Evolutionary conservation across 257 asterid genomes (phyloP), one percentile per base, ranked within the genome.

Genomic region (Asclepias syriaca): DNA sequence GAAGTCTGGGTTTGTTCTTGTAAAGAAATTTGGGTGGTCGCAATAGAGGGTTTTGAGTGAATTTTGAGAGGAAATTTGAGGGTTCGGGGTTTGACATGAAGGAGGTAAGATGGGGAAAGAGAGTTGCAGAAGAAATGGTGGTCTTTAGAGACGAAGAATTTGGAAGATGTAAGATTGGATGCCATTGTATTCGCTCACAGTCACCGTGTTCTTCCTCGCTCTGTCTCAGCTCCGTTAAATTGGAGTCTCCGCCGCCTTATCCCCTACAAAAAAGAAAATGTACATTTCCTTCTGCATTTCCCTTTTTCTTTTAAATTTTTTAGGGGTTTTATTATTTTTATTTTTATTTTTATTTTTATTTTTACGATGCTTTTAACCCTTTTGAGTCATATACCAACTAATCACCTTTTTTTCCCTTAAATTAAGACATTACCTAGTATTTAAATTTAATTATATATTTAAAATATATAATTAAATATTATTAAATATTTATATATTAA

Each of bases 121-220:
- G 83, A 77, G 78, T 39, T 80, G 88, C 79, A 79, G 84, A 85
- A 82, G 77, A 74, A 79, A 70, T 71, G 83, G 72, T 84, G 70
- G 56, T 84, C 89, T 39, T 14, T 70, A 50, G 64, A 73, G 13
- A 86, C 75, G 46, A 81, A 81, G 69, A 84, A 77, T 3, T 82
- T 83, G 0, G 83, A 75, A 66, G 90, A 78, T 34, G 77, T 59
- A 67, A 84, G 84, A 74, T 68, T 82, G 78, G 71, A 80, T 63
- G 94, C 89, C 96, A 89, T 86, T 75, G 57, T 48, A 48, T 74
- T 49, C 3, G 14, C 22, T 71, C 48, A 12, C 74, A 10, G 19
- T 61, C 57, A 37, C 68, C 21, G 59, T 54, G 59, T 18, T 18
- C 22, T 16, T 2, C 11, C 29, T 66, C 69, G 48, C 48, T 6